phyloP scores from a whole-genome alignment of 2,329 filamentous ascomycete species.

The Aspergillus texensis region DNA sequence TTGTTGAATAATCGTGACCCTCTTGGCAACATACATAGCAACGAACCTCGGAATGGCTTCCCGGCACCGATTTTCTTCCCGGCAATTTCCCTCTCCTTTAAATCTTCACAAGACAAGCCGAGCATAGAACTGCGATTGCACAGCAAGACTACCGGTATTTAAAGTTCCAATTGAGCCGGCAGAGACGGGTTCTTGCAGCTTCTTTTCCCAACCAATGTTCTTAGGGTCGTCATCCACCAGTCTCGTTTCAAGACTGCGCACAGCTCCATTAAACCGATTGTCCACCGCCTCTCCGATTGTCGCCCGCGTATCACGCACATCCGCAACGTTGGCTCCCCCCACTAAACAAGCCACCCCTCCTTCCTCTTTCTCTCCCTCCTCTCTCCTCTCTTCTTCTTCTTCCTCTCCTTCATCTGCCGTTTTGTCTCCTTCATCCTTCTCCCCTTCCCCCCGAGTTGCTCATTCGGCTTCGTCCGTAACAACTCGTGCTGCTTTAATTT shows the following conservation, averaged over 20 bases:
- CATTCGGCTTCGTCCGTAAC: constrained; percentile 25
- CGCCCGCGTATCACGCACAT: constrained; percentile 35
- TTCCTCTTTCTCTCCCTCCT: constrained; percentile 23
- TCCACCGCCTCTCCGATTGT: constrained; percentile 38
- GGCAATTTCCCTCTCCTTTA: constrained; percentile 11
- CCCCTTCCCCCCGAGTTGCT: constrained; percentile 20
- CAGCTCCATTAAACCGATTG: constrained; percentile 37
- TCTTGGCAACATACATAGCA: not conserved
- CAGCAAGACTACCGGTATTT: not conserved
- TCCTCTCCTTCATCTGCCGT: constrained; percentile 16
- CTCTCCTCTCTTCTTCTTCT: constrained; percentile 26
- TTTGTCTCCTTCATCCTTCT: constrained; percentile 19
- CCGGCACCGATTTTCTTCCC: constrained; percentile 19
- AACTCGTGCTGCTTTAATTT: constrained; percentile 47
- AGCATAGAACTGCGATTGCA: not conserved
- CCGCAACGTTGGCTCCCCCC: constrained; percentile 46
- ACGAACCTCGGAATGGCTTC: constrained; percentile 17
- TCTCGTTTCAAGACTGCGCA: constrained; percentile 12
- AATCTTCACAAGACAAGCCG: constrained; percentile 1
- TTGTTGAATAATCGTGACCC: not conserved
- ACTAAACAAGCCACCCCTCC: constrained; percentile 37
- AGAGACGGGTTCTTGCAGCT: not conserved
- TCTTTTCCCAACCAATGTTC: constrained; percentile 11
- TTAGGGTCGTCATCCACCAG: constrained; percentile 5
- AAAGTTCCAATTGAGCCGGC: constrained; percentile 1